Conservation (phyloP, 2,329 filamentous ascomycete species). For the Penicillium freii region DNA sequence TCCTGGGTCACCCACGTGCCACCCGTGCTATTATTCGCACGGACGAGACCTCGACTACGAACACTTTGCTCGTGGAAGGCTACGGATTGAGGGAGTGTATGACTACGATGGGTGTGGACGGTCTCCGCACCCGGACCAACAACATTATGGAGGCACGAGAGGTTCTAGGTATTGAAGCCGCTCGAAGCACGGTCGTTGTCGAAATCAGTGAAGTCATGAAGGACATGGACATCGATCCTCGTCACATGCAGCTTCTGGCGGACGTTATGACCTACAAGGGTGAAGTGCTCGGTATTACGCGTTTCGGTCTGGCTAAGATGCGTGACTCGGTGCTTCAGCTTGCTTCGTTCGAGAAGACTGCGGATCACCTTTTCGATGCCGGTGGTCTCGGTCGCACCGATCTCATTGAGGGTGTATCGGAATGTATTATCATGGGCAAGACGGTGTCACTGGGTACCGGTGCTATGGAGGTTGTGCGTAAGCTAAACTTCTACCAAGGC, state of each 20-base stretch:
- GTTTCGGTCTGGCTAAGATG: constrained; percentile 96
- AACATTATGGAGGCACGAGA: constrained; percentile 85
- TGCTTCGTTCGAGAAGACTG: constrained; percentile 96
- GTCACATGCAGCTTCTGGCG: constrained; percentile 94
- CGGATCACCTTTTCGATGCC: constrained; percentile 94
- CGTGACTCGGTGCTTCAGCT: constrained; percentile 89
- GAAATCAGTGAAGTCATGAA: constrained; percentile 91
- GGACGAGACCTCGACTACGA: constrained; percentile 65
- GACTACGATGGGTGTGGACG: constrained; percentile 87
- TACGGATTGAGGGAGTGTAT: constrained; percentile 88
- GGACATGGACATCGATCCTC: constrained; percentile 91
- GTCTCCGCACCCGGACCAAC: constrained; percentile 72
- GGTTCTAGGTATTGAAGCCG: constrained; percentile 92
- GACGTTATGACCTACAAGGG: constrained; percentile 99
- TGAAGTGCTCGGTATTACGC: constrained; percentile 91
- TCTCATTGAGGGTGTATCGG: constrained; percentile 85
- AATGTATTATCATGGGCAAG: constrained; percentile 98
- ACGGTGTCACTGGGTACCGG: constrained; percentile 89
- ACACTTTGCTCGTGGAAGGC: constrained; percentile 82
- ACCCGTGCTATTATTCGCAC: constrained; percentile 86
- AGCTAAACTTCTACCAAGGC: constrained; percentile 64
- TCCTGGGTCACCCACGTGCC: constrained; percentile 85
- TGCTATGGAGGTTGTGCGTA: constrained; percentile 81
- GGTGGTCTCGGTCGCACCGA: constrained; percentile 90
- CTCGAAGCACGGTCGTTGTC: constrained; percentile 78